Evolutionary conservation across 1,139 yeast genomes (phyloP).

Genomic region (Lodderomyces theae): DNA sequence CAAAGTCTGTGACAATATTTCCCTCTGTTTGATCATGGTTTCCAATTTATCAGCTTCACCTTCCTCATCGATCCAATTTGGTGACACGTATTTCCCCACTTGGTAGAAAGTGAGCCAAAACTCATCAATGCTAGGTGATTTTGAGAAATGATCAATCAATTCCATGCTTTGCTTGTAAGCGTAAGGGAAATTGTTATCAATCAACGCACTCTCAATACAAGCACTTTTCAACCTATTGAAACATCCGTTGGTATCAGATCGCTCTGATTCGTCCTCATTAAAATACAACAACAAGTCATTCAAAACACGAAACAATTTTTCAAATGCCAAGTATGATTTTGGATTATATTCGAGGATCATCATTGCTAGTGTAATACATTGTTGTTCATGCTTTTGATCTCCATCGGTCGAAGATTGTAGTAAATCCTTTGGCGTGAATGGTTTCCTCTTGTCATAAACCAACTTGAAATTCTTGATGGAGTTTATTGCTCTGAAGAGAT

Average conservation of each 20-base stretch:
- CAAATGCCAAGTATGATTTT: constrained; percentile 49
- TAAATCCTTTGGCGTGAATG: constrained; percentile 30
- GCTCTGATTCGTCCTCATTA: constrained; percentile 9
- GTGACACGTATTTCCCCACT: constrained; percentile 54
- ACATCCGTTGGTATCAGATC: constrained; percentile 14
- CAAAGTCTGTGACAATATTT: constrained; percentile 42
- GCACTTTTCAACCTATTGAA: constrained; percentile 43
- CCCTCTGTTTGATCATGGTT: constrained; percentile 42
- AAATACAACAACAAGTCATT: constrained; percentile 34
- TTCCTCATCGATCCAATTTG: constrained; percentile 39
- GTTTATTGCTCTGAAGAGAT: constrained; percentile 27
- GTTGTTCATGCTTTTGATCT: constrained; percentile 6
- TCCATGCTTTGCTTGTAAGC: constrained; percentile 42
- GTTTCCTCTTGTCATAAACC: constrained; percentile 31
- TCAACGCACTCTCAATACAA: constrained; percentile 58
- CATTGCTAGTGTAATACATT: constrained; percentile 28
- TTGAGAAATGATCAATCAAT: constrained; percentile 24
- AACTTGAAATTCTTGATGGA: constrained; percentile 35
- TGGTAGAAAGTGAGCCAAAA: constrained; percentile 64
- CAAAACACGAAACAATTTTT: constrained; percentile 40
- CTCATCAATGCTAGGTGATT: constrained; percentile 23
- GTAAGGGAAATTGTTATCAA: constrained; percentile 51
- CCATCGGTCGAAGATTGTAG: constrained; percentile 23
- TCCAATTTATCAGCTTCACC: constrained; percentile 13
- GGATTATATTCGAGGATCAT: constrained; percentile 55